Evolutionary conservation across 2,329 filamentous ascomycete genomes (phyloP).

Genomic region (Hypoxylon sp.): DNA sequence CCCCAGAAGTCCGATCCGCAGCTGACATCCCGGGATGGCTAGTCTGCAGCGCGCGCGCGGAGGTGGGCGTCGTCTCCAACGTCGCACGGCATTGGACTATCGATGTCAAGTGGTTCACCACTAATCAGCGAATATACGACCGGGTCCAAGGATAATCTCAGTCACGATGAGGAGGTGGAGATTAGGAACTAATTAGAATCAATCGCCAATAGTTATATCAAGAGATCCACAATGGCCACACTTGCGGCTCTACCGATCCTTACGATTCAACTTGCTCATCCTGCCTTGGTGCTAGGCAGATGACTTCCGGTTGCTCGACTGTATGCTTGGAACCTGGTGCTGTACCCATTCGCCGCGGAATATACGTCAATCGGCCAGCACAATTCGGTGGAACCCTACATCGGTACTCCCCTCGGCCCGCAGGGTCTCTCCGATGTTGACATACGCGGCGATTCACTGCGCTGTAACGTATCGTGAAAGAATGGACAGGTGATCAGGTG

Average conservation of each 20-base stretch:
- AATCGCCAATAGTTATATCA: not conserved
- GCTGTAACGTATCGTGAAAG: not conserved
- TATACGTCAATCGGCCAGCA: conserved; percentile 62
- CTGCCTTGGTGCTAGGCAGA: conserved; percentile 68
- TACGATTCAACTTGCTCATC: conserved; percentile 67
- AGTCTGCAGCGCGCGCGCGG: conserved; percentile 26
- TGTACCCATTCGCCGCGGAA: conserved; percentile 72
- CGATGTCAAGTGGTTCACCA: conserved; percentile 6
- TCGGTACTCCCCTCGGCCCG: conserved; percentile 44
- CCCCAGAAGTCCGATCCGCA: conserved; percentile 26
- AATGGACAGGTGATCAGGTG: not conserved
- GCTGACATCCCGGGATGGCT: conserved; percentile 24
- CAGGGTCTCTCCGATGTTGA: conserved; percentile 50
- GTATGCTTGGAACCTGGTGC: conserved; percentile 74
- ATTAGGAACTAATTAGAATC: not conserved
- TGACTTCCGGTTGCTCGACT: conserved; percentile 71
- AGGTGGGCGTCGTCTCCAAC: conserved; percentile 28
- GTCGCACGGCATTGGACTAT: conserved; percentile 39
- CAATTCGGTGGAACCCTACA: conserved; percentile 55
- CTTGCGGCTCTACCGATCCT: not conserved
- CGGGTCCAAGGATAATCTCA: conserved; percentile 7
- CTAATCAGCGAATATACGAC: conserved; percentile 22
- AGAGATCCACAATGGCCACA: not conserved
- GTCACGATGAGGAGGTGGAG: not conserved
- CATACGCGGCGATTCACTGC: no score